Conservation (phyloP, 805 yeast species). For the Yarrowia sp. region DNA sequence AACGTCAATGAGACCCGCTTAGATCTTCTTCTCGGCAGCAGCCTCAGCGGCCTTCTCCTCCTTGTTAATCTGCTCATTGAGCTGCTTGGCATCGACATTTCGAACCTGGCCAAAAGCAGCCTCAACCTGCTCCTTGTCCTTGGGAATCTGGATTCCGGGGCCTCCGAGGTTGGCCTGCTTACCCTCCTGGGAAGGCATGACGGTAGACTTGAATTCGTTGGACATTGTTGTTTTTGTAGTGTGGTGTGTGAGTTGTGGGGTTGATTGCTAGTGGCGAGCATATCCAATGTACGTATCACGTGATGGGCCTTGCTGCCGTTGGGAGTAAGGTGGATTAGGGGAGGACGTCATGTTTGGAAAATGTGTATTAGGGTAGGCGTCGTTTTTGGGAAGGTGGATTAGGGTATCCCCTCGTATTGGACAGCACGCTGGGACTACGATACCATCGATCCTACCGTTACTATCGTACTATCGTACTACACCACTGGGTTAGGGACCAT, state of each 20-base stretch:
- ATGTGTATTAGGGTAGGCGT: no score
- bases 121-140: constrained; percentile 24
- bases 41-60: constrained; percentile 13
- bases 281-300: background rate
- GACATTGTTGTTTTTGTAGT: constrained; percentile 4
- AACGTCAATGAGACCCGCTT: background rate
- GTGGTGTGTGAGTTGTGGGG: constrained; percentile 6
- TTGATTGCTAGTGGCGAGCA: constrained; percentile 25
- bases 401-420: no score
- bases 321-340: background rate
- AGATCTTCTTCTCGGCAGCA: constrained; percentile 2
- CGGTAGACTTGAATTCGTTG: constrained; percentile 27
- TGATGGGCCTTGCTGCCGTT: background rate
- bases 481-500: no score
- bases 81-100: constrained; percentile 27
- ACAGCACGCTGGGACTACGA: no score
- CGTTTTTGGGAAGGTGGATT: no score
- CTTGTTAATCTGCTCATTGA: constrained; percentile 18
- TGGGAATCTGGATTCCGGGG: constrained; percentile 27
- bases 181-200: constrained; percentile 26
- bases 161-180: constrained; percentile 23
- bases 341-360: no score
- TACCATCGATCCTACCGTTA: no score
- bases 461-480: no score
- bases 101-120: constrained; percentile 25